Evolutionary conservation across 192 early-diverging fungal species (phyloP), one percentile per base, ranked within the genome.

Genomic region (Powellomyces hirtus): DNA sequence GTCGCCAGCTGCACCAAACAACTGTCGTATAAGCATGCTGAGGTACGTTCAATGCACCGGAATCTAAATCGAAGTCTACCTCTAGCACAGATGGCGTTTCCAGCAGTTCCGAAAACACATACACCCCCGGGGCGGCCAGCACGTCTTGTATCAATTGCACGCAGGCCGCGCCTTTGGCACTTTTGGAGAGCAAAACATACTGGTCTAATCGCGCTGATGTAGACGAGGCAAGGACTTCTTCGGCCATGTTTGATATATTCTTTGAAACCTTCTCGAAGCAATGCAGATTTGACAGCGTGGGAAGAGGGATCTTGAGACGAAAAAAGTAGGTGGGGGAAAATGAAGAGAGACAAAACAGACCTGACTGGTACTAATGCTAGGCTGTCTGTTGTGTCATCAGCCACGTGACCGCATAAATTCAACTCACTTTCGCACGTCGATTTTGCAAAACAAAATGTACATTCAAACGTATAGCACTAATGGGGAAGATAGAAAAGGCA

Each of bases 101-200:
- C 35, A 90, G 76, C 14, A 94, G 67, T 49, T 94, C 92, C 7
- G 83, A 79, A 79, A 92, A 94, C 22, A 91, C 89, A 75, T 88
- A 88, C 10, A 93, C 84, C 22, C 88, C 88, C 6, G 89, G 89
- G 42, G 89, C 87, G 30, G 77, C 65, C 31, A 91, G 59, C 1
- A 69, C 86, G 68, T 94, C 92, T 57, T 79, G 80, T 56, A 94
- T 89, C 1, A 94, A 76, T 59, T 92, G 78, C 26, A 79, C 81
- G 42, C 79, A 80, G 4, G 88, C 92, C 18, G 83, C 78, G n/a
- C 92, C 92, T 59, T 89, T 88, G 11, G 89, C 87, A 27, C 80
- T 87, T 69, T 92, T 94, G 26, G 90, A 80, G 38, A 93, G 77
- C 1, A 90, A 75, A 16, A 94, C 63, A 66, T 84, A 93, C 1